Percentiles rank a stretch among this genome's conserved stretches.
Evolutionary conservation across 2,329 filamentous ascomycete genomes (phyloP).

Genomic region (Corniculantispora saksenae): DNA sequence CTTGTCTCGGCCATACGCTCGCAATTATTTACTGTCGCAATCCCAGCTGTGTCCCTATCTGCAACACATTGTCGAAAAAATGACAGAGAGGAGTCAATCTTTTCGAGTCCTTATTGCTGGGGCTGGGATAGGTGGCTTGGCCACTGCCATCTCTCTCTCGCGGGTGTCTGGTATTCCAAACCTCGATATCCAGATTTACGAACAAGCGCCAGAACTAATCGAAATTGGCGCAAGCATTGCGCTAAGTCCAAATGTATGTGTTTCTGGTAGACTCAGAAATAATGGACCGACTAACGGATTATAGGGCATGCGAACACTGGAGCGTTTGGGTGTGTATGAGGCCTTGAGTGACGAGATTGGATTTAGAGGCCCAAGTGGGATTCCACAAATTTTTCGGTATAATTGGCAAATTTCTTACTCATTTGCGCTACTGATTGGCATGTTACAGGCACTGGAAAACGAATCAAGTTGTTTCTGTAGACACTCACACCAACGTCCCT

Average conservation of each 20-base stretch:
- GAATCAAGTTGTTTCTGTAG: slow-evolving; percentile 46
- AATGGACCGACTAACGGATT: background rate
- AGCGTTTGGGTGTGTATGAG: slow-evolving; percentile 44
- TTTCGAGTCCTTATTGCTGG: slow-evolving; percentile 22
- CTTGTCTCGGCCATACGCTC: background rate
- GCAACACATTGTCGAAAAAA: background rate
- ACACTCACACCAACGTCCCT: slow-evolving; percentile 41
- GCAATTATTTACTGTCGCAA: background rate
- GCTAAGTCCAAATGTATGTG: slow-evolving; percentile 46
- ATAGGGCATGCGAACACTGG: slow-evolving; percentile 47
- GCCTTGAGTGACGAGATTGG: slow-evolving; percentile 4
- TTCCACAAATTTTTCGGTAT: slow-evolving; percentile 26
- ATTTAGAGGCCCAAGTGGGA: slow-evolving; percentile 9
- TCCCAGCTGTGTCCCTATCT: background rate
- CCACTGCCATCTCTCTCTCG: slow-evolving; percentile 46
- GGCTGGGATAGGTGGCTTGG: slow-evolving; percentile 39
- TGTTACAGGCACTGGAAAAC: slow-evolving; percentile 43
- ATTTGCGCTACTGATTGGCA: slow-evolving; percentile 36
- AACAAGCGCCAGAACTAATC: slow-evolving; percentile 45
- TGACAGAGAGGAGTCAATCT: background rate
- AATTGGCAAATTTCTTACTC: slow-evolving; percentile 21
- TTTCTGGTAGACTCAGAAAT: background rate
- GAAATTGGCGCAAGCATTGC: slow-evolving; percentile 51
- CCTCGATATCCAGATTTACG: slow-evolving; percentile 48
- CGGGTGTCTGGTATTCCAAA: slow-evolving; percentile 37